A percentile compares a stretch with the other conserved stretches of the same genome.
These are phyloP conservation scores for Pythium chondricola DNA, from an alignment of 352 stramenopile genomes.

Conservation along the genomic window DNA sequence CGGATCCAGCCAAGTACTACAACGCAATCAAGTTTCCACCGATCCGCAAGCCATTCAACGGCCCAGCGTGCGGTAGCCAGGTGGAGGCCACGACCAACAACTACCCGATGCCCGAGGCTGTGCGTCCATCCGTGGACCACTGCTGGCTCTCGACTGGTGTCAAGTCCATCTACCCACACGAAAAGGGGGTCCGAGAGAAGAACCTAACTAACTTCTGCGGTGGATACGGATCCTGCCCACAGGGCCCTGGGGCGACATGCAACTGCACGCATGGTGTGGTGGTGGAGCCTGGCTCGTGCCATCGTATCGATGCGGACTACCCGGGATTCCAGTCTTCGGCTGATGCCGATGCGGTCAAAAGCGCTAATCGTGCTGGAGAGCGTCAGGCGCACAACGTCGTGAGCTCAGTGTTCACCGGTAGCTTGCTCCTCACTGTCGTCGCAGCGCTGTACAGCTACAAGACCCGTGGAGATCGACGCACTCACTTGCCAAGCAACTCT, in stretches of 20 bases:
- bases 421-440: constrained; percentile 9
- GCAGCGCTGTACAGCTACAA: constrained; percentile 27
- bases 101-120: constrained; percentile 23
- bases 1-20: constrained; percentile 55
- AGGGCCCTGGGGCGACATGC: constrained; percentile 53
- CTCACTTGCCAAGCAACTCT: constrained; percentile 25
- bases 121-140: constrained; percentile 52
- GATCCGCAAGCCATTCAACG: constrained; percentile 43
- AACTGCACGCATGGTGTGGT: constrained; percentile 36
- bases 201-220: constrained; percentile 55
- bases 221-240: constrained; percentile 49
- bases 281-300: constrained; percentile 44
- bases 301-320: constrained; percentile 60
- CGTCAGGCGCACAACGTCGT: too few relatives aligned
- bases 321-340: constrained; percentile 5
- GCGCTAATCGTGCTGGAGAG: constrained; percentile 6
- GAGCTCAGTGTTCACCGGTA: neutral
- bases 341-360: neutral
- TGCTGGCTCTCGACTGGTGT: constrained; percentile 60
- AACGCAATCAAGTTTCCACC: constrained; percentile 44
- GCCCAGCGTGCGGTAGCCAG: constrained; percentile 24
- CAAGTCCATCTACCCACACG: constrained; percentile 48
- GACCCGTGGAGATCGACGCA: constrained; percentile 19
- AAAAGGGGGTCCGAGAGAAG: constrained; percentile 57
- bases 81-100: constrained; percentile 14